Percentiles rank a stretch among this genome's conserved stretches.
These are phyloP conservation scores for Penicillium subrubescens DNA, from an alignment of 495 filamentous ascomycete species.

Conservation along the genomic window DNA sequence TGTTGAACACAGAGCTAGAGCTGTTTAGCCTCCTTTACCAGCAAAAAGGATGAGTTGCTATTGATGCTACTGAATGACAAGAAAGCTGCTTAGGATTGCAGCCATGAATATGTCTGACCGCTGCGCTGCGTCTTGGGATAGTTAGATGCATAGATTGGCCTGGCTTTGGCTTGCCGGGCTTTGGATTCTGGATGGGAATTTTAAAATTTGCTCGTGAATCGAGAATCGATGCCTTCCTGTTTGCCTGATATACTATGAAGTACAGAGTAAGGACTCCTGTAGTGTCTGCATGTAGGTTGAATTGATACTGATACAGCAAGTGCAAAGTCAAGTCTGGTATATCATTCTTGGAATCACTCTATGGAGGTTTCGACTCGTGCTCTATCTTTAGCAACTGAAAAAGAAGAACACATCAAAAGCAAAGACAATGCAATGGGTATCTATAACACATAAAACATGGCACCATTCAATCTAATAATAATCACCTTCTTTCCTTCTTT, in stretches of 20 bases:
- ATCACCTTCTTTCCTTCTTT: neutral
- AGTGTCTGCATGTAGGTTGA: too few relatives aligned
- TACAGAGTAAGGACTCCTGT: too few relatives aligned
- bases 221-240: neutral
- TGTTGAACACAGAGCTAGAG: neutral
- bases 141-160: neutral
- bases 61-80: neutral
- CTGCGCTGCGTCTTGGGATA: neutral
- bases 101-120: neutral
- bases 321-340: neutral
- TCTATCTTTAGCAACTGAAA: conserved; percentile 1
- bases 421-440: conserved; percentile 1
- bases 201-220: neutral
- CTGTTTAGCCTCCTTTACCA: too few relatives aligned
- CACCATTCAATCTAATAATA: neutral
- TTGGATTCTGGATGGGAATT: neutral
- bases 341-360: neutral
- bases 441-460: neutral
- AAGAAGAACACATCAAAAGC: too few relatives aligned
- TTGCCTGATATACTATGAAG: too few relatives aligned
- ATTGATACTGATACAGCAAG: too few relatives aligned
- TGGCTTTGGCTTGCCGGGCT: neutral
- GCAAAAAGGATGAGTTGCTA: neutral
- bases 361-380: neutral
- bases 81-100: neutral